Conservation (phyloP, 2,329 filamentous ascomycete genomes). For the Annulohypoxylon truncatum region DNA sequence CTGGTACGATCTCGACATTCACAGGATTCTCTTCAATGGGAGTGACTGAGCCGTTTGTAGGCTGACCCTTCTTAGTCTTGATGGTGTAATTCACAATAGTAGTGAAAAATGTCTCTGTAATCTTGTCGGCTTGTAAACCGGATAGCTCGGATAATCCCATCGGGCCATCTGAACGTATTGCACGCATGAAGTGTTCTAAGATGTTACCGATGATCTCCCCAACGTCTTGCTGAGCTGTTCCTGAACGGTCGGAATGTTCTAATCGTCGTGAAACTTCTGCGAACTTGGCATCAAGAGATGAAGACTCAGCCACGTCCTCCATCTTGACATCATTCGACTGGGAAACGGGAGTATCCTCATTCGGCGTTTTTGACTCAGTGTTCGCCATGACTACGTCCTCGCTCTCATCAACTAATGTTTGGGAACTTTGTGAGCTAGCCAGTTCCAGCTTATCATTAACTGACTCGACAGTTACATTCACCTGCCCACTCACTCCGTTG, state of each 20-base stretch:
- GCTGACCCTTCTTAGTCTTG: slow-evolving; percentile 54
- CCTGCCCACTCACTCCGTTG: slow-evolving; percentile 37
- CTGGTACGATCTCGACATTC: slow-evolving; percentile 69
- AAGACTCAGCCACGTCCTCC: slow-evolving; percentile 42
- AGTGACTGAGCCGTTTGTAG: slow-evolving; percentile 33
- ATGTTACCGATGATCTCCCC: slow-evolving; percentile 96
- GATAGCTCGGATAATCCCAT: slow-evolving; percentile 68
- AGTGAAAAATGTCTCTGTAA: slow-evolving; percentile 78
- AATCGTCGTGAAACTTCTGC: slow-evolving; percentile 52
- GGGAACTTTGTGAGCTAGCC: slow-evolving; percentile 62
- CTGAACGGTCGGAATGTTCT: slow-evolving; percentile 60
- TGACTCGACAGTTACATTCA: slow-evolving; percentile 50
- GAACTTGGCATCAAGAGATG: slow-evolving; percentile 60
- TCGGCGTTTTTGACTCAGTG: slow-evolving; percentile 47
- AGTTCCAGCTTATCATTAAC: slow-evolving; percentile 54
- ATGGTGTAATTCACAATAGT: slow-evolving; percentile 70
- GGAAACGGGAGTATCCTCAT: slow-evolving; percentile 21
- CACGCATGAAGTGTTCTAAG: slow-evolving; percentile 88
- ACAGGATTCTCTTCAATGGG: slow-evolving; percentile 56
- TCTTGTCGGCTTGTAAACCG: slow-evolving; percentile 82
- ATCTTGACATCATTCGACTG: slow-evolving; percentile 44
- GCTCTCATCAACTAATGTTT: slow-evolving; percentile 61
- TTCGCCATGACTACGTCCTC: slow-evolving; percentile 54
- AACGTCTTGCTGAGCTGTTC: slow-evolving; percentile 88
- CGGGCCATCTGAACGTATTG: slow-evolving; percentile 77